Evolutionary conservation across 306 rosid genomes (phyloP).

Genomic region (Hippophae gyantsensis): DNA sequence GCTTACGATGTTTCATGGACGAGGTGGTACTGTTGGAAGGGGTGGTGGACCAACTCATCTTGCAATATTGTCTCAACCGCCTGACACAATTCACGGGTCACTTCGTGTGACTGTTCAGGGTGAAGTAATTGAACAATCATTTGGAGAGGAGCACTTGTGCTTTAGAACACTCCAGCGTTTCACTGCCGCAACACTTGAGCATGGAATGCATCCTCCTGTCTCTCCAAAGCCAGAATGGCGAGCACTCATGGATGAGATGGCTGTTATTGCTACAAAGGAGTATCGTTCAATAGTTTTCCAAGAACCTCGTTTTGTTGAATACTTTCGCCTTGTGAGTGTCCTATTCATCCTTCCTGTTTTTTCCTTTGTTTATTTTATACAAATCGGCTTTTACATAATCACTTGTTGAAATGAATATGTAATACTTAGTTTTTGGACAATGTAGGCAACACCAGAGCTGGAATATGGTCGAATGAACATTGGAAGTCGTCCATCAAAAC

Average conservation of each 20-base stretch:
- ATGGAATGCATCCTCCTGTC: conserved; percentile 92
- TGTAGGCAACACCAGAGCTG: conserved; percentile 93
- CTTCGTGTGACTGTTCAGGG: conserved; percentile 98
- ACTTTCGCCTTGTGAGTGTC: conserved; percentile 76
- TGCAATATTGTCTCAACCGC: conserved; percentile 97
- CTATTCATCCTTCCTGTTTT: neutral
- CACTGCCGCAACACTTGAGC: conserved; percentile 96
- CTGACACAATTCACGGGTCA: conserved; percentile 85
- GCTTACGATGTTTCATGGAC: conserved; percentile 96
- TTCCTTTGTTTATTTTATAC: neutral
- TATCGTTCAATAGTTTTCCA: conserved; percentile 89
- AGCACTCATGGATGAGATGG: conserved; percentile 91
- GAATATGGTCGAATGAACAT: conserved; percentile 98
- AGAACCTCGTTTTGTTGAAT: conserved; percentile 93
- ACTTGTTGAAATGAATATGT: neutral
- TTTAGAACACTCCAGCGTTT: conserved; percentile 95
- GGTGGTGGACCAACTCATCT: conserved; percentile 99
- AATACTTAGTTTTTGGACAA: conserved; percentile 7
- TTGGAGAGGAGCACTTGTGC: conserved; percentile 97
- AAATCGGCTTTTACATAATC: neutral
- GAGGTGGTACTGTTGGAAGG: conserved; percentile 99
- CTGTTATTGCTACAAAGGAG: conserved; percentile 74
- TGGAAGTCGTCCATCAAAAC: conserved; percentile 94
- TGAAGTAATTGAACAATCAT: conserved; percentile 94
- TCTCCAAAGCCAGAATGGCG: conserved; percentile 97